Conservation (phyloP, 805 yeast species). For the Ogataea parapolymorpha region DNA sequence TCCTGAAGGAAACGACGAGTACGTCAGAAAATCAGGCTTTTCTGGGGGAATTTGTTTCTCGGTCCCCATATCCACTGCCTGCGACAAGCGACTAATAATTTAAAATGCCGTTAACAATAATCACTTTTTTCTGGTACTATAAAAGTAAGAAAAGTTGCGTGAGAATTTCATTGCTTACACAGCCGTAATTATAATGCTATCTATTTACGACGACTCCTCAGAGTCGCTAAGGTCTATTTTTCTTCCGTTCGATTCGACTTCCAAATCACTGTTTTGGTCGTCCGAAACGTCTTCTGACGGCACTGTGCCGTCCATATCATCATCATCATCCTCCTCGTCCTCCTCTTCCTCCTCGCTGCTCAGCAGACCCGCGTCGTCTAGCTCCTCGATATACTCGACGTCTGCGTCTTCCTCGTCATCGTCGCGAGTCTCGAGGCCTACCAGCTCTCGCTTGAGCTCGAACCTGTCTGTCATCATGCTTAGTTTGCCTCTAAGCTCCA, state of each 20-base stretch:
- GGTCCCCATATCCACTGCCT: constrained; percentile 15
- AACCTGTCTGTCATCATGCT: constrained; percentile 44
- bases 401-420: constrained; percentile 31
- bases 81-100: constrained; percentile 1
- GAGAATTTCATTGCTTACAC: constrained; percentile 14
- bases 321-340: constrained; percentile 25
- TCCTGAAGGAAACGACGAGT: constrained; percentile 43
- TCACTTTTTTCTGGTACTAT: constrained; percentile 1
- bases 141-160: constrained; percentile 12
- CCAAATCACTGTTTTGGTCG: constrained; percentile 41
- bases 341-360: constrained; percentile 25
- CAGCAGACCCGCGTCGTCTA: constrained; percentile 46
- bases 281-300: constrained; percentile 44
- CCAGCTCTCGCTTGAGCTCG: constrained; percentile 40
- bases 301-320: constrained; percentile 40
- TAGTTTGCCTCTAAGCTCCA: constrained; percentile 50
- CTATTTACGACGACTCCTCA: constrained; percentile 18
- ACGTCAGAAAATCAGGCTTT: constrained; percentile 29
- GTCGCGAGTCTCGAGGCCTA: constrained; percentile 27
- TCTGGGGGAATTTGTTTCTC: constrained; percentile 22
- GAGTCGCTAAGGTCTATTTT: constrained; percentile 13
- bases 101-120: not conserved
- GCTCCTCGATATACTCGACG: constrained; percentile 63
- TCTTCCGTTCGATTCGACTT: constrained; percentile 28
- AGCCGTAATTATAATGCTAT: constrained; percentile 2